phyloP scores from a whole-genome alignment of 2,329 filamentous ascomycete genomes.

The Zelopaecilomyces penicillatus region DNA sequence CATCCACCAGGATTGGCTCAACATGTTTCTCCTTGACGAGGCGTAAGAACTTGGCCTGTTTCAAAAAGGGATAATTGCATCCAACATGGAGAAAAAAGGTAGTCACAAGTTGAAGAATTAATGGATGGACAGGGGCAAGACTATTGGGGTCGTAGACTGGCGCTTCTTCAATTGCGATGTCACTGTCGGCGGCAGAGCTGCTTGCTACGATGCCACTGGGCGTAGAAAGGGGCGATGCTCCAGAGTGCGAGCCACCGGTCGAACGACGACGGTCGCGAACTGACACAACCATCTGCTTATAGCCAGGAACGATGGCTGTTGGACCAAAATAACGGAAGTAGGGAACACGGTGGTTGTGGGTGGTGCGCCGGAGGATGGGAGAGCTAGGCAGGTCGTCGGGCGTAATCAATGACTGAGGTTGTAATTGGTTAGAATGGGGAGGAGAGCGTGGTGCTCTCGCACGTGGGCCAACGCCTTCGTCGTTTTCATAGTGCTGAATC shows the following conservation, averaged over 20 bases:
- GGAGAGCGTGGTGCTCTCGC: too few relatives aligned
- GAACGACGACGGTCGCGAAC: constrained; percentile 59
- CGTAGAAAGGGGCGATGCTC: constrained; percentile 39
- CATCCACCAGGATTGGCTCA: constrained; percentile 78
- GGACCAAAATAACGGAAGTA: constrained; percentile 89
- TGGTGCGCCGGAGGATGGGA: constrained; percentile 36
- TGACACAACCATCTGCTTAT: constrained; percentile 85
- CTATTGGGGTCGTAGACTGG: constrained; percentile 73
- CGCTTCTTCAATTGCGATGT: constrained; percentile 42
- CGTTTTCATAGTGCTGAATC: too few relatives aligned
- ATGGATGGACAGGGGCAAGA: constrained; percentile 57
- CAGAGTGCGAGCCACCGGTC: constrained; percentile 48
- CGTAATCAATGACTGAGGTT: constrained; percentile 6
- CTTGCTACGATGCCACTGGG: constrained; percentile 26
- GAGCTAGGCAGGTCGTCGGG: constrained; percentile 26
- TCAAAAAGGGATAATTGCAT: constrained; percentile 79
- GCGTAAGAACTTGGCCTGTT: constrained; percentile 61
- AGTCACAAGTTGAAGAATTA: constrained; percentile 70
- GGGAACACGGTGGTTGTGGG: constrained; percentile 60
- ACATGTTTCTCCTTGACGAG: constrained; percentile 72
- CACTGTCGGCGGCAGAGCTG: constrained; percentile 34
- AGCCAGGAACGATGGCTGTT: constrained; percentile 83
- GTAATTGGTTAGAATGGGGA: neutral
- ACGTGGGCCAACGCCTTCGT: too few relatives aligned
- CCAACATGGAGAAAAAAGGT: constrained; percentile 76